These are phyloP conservation scores for Botrytis deweyae DNA, from an alignment of 2,329 filamentous ascomycete genomes.

Conservation along the genomic window DNA sequence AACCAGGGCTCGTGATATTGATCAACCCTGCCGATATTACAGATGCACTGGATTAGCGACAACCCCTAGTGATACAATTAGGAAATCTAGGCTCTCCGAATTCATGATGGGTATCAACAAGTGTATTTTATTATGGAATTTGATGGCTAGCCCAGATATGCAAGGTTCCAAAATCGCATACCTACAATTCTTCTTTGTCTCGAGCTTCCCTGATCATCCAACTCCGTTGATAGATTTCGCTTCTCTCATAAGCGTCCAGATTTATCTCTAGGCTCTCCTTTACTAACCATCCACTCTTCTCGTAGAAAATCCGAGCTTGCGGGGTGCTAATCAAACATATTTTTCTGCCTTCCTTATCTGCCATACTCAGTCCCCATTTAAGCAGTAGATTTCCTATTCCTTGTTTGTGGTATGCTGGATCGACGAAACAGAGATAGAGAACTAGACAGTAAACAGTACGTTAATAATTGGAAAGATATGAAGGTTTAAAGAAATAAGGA, in stretches of 20 bases:
- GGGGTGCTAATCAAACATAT: conserved; percentile 31
- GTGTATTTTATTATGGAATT: not conserved
- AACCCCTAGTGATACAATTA: not conserved
- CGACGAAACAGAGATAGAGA: conserved; percentile 29
- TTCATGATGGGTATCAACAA: not conserved
- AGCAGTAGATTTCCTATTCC: conserved; percentile 29
- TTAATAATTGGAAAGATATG: rapidly evolving
- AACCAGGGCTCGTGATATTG: not conserved
- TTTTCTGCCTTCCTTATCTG: conserved; percentile 22
- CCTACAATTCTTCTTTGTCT: not conserved
- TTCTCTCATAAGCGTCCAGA: conserved; percentile 27
- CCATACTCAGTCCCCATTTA: conserved; percentile 23
- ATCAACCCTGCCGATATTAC: not conserved
- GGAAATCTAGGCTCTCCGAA: no score
- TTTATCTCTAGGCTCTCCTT: conserved; percentile 29
- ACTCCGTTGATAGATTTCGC: conserved; percentile 25
- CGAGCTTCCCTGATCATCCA: conserved; percentile 27
- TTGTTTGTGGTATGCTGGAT: conserved; percentile 26
- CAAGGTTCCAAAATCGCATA: not conserved
- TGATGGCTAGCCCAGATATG: not conserved
- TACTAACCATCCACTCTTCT: conserved; percentile 36
- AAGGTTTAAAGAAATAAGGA: not conserved
- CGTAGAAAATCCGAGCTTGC: conserved; percentile 28
- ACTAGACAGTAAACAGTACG: not conserved
- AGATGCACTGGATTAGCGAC: not conserved